Percentiles rank a stretch among this genome's conserved stretches.
Evolutionary conservation across 768 basidiomycete species (phyloP).

Genomic region (Hydnum rufescens): DNA sequence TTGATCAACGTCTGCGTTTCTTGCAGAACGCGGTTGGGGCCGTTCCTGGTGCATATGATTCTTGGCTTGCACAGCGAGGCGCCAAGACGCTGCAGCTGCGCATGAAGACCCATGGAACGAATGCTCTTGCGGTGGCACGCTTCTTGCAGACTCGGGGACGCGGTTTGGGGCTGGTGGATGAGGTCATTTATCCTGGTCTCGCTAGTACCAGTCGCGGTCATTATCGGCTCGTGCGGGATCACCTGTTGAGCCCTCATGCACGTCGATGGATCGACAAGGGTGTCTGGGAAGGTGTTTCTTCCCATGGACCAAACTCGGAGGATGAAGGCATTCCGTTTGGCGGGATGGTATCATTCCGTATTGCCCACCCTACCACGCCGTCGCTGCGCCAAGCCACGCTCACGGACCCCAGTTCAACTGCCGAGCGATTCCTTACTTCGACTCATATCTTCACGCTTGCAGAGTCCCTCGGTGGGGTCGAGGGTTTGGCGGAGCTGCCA

Average conservation of each 20-base stretch:
- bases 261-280: constrained; percentile 34
- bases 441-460: constrained; percentile 60
- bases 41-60: constrained; percentile 69
- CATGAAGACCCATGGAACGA: constrained; percentile 69
- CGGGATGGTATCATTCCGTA: constrained; percentile 68
- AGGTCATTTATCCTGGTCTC: constrained; percentile 76
- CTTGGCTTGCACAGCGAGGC: constrained; percentile 77
- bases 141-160: constrained; percentile 24
- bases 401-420: too few relatives aligned
- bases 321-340: constrained; percentile 60
- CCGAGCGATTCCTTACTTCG: constrained; percentile 46
- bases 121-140: constrained; percentile 57
- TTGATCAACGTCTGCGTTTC: constrained; percentile 49
- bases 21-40: constrained; percentile 80
- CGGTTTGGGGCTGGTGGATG: constrained; percentile 31
- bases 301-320: constrained; percentile 12
- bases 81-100: constrained; percentile 81
- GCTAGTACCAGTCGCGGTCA: constrained; percentile 32
- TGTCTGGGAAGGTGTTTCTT: constrained; percentile 16
- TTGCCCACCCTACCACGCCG: constrained; percentile 13
- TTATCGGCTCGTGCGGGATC: constrained; percentile 41
- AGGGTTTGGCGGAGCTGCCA: constrained; percentile 76
- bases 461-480: constrained; percentile 81
- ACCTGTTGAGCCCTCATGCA: constrained; percentile 47
- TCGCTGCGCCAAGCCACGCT: constrained; percentile 12